Conservation (phyloP, 108 stramenopile species). For the Nitzschia sp. region DNA sequence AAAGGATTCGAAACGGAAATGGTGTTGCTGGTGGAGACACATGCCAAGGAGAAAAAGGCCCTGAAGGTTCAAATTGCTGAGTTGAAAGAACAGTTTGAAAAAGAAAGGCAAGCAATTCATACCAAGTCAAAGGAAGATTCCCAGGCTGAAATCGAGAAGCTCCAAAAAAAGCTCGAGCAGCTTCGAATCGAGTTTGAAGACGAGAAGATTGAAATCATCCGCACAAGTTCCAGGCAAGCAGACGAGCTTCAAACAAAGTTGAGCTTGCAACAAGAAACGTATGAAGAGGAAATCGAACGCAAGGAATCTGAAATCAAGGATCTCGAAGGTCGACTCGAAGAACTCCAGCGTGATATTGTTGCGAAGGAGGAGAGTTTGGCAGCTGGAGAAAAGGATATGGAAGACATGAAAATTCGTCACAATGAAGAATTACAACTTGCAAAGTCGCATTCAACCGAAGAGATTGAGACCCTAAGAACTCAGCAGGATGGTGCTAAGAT, state of each 20-base stretch:
- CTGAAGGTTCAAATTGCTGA: slow-evolving; percentile 10
- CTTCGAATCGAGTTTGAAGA: slow-evolving; percentile 20
- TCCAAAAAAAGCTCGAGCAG: slow-evolving; percentile 23
- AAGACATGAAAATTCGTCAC: slow-evolving; percentile 12
- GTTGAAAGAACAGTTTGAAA: slow-evolving; percentile 14
- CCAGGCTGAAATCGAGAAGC: slow-evolving; percentile 9
- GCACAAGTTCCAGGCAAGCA: slow-evolving; percentile 9
- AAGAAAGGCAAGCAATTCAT: background rate
- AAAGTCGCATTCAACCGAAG: slow-evolving; percentile 5
- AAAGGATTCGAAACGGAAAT: slow-evolving; percentile 17
- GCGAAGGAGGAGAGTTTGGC: background rate
- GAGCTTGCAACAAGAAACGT: slow-evolving; percentile 19
- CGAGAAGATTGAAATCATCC: slow-evolving; percentile 19
- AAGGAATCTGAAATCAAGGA: background rate
- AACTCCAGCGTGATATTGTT: background rate
- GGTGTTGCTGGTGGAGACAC: background rate
- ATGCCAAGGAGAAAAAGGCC: slow-evolving; percentile 15
- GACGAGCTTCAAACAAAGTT: slow-evolving; percentile 22
- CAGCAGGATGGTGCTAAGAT: slow-evolving; percentile 5
- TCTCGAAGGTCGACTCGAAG: background rate
- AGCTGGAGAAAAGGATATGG: slow-evolving; percentile 1
- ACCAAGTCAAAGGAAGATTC: slow-evolving; percentile 9
- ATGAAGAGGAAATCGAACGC: slow-evolving; percentile 16
- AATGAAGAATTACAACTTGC: slow-evolving; percentile 9
- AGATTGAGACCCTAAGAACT: slow-evolving; percentile 3